Evolutionary conservation across 2,329 filamentous ascomycete genomes (phyloP).

Genomic region (Trichoderma cornu-damae): DNA sequence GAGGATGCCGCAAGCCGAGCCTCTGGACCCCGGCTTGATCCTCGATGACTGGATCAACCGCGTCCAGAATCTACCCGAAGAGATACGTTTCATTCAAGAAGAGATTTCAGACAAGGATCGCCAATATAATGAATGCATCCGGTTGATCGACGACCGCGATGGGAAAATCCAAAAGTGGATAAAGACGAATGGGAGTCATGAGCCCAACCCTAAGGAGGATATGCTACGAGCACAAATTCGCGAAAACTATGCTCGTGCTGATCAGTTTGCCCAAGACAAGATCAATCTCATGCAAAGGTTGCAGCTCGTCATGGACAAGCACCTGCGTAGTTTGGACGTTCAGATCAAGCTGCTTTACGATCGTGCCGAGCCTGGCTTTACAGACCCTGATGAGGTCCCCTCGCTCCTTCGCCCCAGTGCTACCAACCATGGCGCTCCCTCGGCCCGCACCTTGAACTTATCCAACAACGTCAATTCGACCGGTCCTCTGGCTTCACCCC

Average conservation of each 20-base stretch:
- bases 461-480: conserved; percentile 33
- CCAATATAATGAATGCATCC: conserved; percentile 62
- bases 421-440: conserved; percentile 44
- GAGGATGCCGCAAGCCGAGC: conserved; percentile 59
- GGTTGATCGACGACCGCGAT: conserved; percentile 67
- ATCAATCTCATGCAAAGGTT: conserved; percentile 62
- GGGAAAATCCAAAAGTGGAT: conserved; percentile 75
- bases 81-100: conserved; percentile 77
- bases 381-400: conserved; percentile 57
- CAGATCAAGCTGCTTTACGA: conserved; percentile 60
- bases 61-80: conserved; percentile 74
- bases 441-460: conserved; percentile 40
- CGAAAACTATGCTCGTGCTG: conserved; percentile 63
- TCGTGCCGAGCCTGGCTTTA: conserved; percentile 56
- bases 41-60: conserved; percentile 73
- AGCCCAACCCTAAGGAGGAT: conserved; percentile 70
- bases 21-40: conserved; percentile 61
- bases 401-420: conserved; percentile 56
- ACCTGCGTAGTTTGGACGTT: conserved; percentile 56
- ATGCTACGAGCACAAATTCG: conserved; percentile 59
- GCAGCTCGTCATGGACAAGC: conserved; percentile 55
- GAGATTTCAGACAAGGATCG: conserved; percentile 78
- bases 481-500: conserved; percentile 26
- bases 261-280: conserved; percentile 71
- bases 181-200: conserved; percentile 67